These are phyloP conservation scores for Lolium multiflorum DNA, from an alignment of 176 grass and related monocot species.

Conservation along the genomic window DNA sequence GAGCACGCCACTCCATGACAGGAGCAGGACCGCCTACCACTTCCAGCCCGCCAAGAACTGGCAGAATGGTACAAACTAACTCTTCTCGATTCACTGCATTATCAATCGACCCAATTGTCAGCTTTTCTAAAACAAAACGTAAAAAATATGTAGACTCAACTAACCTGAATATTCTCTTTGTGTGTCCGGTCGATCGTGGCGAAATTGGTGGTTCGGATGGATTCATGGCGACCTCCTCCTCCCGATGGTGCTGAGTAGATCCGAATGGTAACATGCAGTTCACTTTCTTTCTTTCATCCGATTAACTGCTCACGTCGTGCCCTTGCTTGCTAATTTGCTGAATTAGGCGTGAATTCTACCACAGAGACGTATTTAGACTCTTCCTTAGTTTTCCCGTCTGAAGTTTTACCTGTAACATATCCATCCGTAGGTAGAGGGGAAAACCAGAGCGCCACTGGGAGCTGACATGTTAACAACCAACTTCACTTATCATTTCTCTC, in stretches of 20 bases:
- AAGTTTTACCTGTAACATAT: too few relatives aligned
- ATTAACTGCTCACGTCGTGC: background rate
- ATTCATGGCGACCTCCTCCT: background rate
- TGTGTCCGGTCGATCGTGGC: background rate
- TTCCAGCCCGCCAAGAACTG: constrained; percentile 87
- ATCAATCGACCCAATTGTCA: background rate
- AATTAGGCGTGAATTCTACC: too few relatives aligned
- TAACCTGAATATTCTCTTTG: background rate
- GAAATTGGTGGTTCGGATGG: background rate
- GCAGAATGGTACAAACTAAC: constrained; percentile 66
- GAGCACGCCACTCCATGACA: constrained; percentile 24
- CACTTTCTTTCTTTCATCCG: background rate
- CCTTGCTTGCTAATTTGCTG: too few relatives aligned
- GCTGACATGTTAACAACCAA: too few relatives aligned
- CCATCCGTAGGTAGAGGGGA: too few relatives aligned
- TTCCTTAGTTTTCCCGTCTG: too few relatives aligned
- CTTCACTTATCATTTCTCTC: too few relatives aligned
- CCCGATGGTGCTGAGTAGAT: constrained; percentile 47
- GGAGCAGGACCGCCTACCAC: constrained; percentile 72
- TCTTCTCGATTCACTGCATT: background rate
- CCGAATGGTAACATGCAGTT: constrained; percentile 71
- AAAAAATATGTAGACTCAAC: background rate
- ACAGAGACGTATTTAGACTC: too few relatives aligned
- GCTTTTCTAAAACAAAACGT: background rate
- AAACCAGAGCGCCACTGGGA: too few relatives aligned